These are phyloP conservation scores for Cavenderia fasciculata DNA, from an alignment of 78 protist genomes.

Conservation along the genomic window DNA sequence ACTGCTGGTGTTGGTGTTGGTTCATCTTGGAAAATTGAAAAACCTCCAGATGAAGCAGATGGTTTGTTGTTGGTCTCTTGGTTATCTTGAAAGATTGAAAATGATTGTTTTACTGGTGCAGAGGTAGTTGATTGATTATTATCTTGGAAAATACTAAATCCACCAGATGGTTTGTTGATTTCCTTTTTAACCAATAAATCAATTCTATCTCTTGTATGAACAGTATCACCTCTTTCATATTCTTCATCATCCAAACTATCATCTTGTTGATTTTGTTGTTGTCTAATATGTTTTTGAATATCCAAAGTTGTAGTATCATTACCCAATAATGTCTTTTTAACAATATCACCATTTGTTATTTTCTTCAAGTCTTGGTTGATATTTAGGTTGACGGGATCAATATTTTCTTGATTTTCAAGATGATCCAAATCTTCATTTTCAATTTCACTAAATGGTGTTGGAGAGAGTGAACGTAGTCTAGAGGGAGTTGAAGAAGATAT, in stretches of 20 bases:
- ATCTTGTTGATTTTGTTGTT: constrained; percentile 7
- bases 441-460: neutral
- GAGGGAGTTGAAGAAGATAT: neutral
- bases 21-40: neutral
- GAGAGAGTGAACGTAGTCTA: no score
- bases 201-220: neutral
- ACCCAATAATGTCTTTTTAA: neutral
- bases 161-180: constrained; percentile 5
- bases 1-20: no score
- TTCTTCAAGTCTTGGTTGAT: neutral
- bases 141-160: constrained; percentile 22
- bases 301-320: no score
- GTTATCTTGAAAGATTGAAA: neutral
- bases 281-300: no score
- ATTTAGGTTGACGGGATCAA: constrained; percentile 5
- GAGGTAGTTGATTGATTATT: neutral
- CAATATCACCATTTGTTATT: constrained; percentile 10
- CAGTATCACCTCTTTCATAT: constrained; percentile 7
- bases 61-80: no score
- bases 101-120: neutral
- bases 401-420: constrained; percentile 17
- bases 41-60: neutral
- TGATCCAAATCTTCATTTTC: neutral
- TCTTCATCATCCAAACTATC: no score
- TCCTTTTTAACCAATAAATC: neutral